Base-by-base conservation (phyloP, 2,329 filamentous ascomycete genomes). In the Ascocoryne sarcoides region DNA sequence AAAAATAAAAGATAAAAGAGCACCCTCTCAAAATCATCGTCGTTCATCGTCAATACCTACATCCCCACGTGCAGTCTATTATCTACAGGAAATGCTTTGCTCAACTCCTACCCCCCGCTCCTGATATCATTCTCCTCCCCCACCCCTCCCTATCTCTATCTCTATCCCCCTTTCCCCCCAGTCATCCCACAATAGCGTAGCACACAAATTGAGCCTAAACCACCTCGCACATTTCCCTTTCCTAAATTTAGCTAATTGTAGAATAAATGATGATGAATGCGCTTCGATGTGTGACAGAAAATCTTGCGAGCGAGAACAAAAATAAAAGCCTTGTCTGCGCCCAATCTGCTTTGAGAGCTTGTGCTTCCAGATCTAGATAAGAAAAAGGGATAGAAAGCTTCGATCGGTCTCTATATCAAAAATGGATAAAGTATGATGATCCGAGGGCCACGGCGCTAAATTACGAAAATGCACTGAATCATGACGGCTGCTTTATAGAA, bases 401-500 rank as follows among this genome's bases (percentile, higher is more conserved):
- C 9, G 5, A 9, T 32, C 30, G 15, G 30, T 17, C 30, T 32
- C 30, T 10, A 32, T 8, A 14, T 32, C 30, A 14, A 32, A n/a
- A n/a, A 32, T 32, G 7, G 5, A 32, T 14, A 3, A 32, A 17
- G n/a, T n/a, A n/a, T 16, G 30, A n/a, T 32, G 3, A 16, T 32
- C 30, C 15, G 5, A 16, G 30, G n/a, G n/a, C n/a, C n/a, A n/a
- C n/a, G n/a, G n/a, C n/a, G n/a, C n/a, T n/a, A n/a, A n/a, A n/a
- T n/a, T n/a, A n/a, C n/a, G n/a, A n/a, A n/a, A n/a, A n/a, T n/a
- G n/a, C n/a, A n/a, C n/a, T n/a, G n/a, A 26, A 16, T 36, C 20
- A 26, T 19, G 28, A 30, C 14, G 16, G 31, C 31, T 33, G 30
- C 32, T 46, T 52, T 49, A 86, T 62, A 86, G 70, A 57, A 86